phyloP scores from a whole-genome alignment of 2,329 filamentous ascomycete genomes.

The Dothistroma septosporum region DNA sequence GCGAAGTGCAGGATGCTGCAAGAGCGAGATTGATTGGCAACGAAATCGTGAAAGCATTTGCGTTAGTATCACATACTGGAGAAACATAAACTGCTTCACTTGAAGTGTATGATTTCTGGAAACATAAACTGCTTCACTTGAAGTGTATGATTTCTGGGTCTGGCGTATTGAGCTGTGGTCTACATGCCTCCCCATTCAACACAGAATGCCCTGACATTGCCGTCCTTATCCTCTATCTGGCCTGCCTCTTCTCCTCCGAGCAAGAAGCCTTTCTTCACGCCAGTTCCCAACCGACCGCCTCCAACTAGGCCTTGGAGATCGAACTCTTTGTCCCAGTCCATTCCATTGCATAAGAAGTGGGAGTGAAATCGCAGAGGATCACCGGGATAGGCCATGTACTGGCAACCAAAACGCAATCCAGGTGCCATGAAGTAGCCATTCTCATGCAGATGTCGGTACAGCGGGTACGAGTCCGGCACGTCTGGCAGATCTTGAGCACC shows the following conservation, averaged over 20 bases:
- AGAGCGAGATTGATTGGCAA: no score
- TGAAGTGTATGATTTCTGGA: no score
- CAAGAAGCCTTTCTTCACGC: conserved; percentile 92
- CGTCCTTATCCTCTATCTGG: conserved; percentile 37
- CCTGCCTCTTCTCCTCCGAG: conserved; percentile 63
- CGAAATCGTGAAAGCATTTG: no score
- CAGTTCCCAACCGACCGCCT: conserved; percentile 82
- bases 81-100: no score
- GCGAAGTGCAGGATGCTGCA: no score
- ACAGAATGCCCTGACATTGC: conserved; percentile 66
- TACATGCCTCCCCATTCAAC: conserved; percentile 95
- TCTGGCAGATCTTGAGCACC: conserved; percentile 31
- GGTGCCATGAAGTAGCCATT: conserved; percentile 84
- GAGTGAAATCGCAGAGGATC: conserved; percentile 93
- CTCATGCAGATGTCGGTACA: conserved; percentile 76
- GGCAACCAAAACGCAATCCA: conserved; percentile 87
- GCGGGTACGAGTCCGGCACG: conserved; percentile 59
- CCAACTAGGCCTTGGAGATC: conserved; percentile 79
- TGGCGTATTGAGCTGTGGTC: background rate
- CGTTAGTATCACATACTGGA: no score
- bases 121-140: no score
- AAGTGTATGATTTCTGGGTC: no score
- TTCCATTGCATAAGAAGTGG: conserved; percentile 82
- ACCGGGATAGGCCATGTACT: conserved; percentile 92
- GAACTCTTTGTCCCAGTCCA: conserved; percentile 84